Evolutionary conservation across 345 rosid species (phyloP), one percentile per base, ranked within the genome.

Genomic region (Lepidium africanum): DNA sequence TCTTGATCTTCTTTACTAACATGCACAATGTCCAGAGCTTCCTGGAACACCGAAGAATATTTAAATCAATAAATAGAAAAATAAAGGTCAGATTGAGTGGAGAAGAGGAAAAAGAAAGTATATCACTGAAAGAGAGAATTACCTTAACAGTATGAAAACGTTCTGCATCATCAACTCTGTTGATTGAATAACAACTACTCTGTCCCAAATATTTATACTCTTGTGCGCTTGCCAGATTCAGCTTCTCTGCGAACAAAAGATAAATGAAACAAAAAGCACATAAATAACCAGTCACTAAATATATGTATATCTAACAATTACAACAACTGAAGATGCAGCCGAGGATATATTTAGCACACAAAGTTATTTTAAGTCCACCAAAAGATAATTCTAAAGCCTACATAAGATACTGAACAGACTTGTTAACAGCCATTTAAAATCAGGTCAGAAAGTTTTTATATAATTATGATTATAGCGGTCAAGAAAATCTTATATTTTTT

Each of bases 1-100:
- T 94, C 97, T 71, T 94, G 99, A 80, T 94, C 92, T 78, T 89
- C 96, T 82, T 86, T 84, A 86, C 86, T 89, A 62, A 91, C 90
- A 80, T 94, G 99, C 74, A 94, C 99, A 82, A 84, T 70, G 80
- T 94, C 91, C 67, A 94, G 79, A 71, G 99, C 99, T 81, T 94
- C 99, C 99, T 94, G 80, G 59, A 65, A 76, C 55, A 69, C 49
- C 67, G 67, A 57, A 53, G 50, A 52, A 36, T 16, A 4, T 33
- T 21, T 10, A 33, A 42, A 41, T 17, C 7, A 64, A 57, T 23
- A 36, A 2, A 42, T 47, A 53, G 37, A 59, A 9, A 37, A 16
- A 45, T 36, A 67, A 35, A 43, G 45, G 13, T 52, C 65, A 14
- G 33, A 43, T 53, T 61, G 73, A 68, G 33, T 39, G 33, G 32